Evolutionary conservation across 2,329 filamentous ascomycete genomes (phyloP).

Genomic region (Nemania bipapillata): DNA sequence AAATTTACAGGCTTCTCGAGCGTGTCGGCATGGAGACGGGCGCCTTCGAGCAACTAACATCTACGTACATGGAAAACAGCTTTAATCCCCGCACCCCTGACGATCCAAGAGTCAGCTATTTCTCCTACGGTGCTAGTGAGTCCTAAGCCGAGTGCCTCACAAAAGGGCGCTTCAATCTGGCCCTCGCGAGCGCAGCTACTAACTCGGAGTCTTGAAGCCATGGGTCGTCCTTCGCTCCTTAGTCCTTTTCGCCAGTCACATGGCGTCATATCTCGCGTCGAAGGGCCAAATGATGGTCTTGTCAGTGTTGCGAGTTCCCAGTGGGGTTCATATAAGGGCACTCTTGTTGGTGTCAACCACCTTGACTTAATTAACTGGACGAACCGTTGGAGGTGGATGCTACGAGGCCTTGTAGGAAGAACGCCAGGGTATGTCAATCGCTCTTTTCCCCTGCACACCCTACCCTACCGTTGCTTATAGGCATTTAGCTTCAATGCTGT

Average conservation of each 20-base stretch:
- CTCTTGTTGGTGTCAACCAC: conserved; percentile 70
- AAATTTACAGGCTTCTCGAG: conserved; percentile 63
- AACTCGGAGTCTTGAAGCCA: conserved; percentile 41
- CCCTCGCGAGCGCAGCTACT: neutral
- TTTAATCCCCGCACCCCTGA: conserved; percentile 70
- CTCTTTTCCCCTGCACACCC: neutral
- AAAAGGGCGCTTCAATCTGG: too few species aligned
- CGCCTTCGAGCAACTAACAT: conserved; percentile 71
- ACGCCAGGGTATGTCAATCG: conserved; percentile 60
- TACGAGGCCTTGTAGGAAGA: conserved; percentile 65
- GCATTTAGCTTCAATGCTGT: conserved; percentile 70
- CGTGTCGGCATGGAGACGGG: conserved; percentile 66
- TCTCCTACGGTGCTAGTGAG: conserved; percentile 67
- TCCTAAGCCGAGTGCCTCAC: neutral
- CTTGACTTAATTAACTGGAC: conserved; percentile 76
- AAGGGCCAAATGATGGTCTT: conserved; percentile 74
- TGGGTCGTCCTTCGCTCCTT: conserved; percentile 66
- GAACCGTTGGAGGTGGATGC: conserved; percentile 66
- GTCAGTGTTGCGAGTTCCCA: conserved; percentile 71
- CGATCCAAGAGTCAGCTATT: conserved; percentile 65
- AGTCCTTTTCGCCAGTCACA: conserved; percentile 71
- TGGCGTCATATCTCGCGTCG: conserved; percentile 59
- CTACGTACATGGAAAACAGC: conserved; percentile 65
- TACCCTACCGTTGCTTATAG: conserved; percentile 30
- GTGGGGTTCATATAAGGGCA: conserved; percentile 73